Percentiles rank a stretch among this genome's conserved stretches.
phyloP scores from a whole-genome alignment of 306 rosid genomes.

The Sphenostylis stenocarpa region DNA sequence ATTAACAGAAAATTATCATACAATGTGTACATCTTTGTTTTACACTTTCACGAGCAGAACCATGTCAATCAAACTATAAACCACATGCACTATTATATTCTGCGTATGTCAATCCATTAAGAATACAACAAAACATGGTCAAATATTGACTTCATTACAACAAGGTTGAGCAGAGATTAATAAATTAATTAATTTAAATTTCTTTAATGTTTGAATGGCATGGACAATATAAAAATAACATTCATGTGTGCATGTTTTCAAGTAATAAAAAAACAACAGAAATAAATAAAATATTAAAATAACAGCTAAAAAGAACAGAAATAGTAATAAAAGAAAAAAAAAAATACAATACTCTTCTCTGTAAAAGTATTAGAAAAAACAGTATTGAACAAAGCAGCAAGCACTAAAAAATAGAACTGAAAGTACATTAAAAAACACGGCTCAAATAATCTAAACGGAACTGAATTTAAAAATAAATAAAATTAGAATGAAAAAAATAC shows the following conservation, averaged over 20 bases:
- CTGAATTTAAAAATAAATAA: too few relatives aligned
- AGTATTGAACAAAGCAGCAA: neutral
- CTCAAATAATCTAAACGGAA: too few relatives aligned
- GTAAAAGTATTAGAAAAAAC: neutral
- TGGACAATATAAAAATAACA: neutral
- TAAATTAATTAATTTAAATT: neutral
- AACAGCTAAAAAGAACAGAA: neutral
- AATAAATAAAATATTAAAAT: too few relatives aligned
- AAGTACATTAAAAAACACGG: neutral
- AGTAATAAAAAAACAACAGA: too few relatives aligned
- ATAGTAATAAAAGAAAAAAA: too few relatives aligned
- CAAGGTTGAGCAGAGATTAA: conserved; percentile 4
- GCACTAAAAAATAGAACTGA: neutral
- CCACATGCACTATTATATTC: neutral
- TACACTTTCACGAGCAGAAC: neutral
- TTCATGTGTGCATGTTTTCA: neutral
- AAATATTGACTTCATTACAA: conserved; percentile 18
- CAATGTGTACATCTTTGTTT: neutral
- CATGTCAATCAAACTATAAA: conserved; percentile 9
- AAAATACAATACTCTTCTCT: neutral
- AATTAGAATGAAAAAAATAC: too few relatives aligned
- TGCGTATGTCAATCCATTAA: neutral
- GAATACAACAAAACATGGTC: conserved; percentile 26
- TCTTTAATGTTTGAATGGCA: neutral
- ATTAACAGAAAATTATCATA: neutral